Percentiles rank a stretch among this genome's conserved stretches.
phyloP scores from a whole-genome alignment of 768 basidiomycete genomes.

The Amanita polypyramis region DNA sequence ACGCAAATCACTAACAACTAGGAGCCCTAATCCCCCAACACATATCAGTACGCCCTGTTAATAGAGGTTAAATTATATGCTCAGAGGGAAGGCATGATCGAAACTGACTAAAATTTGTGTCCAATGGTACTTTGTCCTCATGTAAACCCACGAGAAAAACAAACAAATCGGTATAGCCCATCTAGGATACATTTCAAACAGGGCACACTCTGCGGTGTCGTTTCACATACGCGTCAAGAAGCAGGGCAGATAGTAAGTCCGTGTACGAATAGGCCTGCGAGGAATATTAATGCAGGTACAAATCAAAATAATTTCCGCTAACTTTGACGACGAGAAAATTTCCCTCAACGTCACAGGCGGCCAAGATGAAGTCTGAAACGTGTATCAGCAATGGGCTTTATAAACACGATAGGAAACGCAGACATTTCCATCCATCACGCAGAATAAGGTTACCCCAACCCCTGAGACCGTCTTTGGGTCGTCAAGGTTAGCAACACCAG shows the following conservation, averaged over 20 bases:
- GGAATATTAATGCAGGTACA: slow-evolving; percentile 1
- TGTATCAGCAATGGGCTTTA: not conserved
- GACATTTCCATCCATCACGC: slow-evolving; percentile 84
- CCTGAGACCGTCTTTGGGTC: slow-evolving; percentile 56
- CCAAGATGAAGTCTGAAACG: slow-evolving; percentile 60
- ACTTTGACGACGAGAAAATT: slow-evolving; percentile 82
- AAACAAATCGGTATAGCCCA: slow-evolving; percentile 89
- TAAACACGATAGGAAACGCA: slow-evolving; percentile 13
- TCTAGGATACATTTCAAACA: slow-evolving; percentile 21
- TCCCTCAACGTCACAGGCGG: slow-evolving; percentile 76
- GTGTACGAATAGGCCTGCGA: slow-evolving; percentile 74
- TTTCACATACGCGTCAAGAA: slow-evolving; percentile 65
- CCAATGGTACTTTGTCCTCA: slow-evolving; percentile 74
- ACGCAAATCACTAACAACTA: slow-evolving; percentile 68
- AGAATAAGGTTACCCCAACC: slow-evolving; percentile 71
- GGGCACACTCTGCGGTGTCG: not conserved
- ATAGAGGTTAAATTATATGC: not conserved
- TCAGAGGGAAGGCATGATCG: not conserved
- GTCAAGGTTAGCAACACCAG: no score
- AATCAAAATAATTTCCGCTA: slow-evolving; percentile 2
- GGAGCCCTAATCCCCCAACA: slow-evolving; percentile 64
- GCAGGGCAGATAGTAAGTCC: slow-evolving; percentile 80
- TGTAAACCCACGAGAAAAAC: slow-evolving; percentile 75
- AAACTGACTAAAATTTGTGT: slow-evolving; percentile 62
- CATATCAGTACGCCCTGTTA: slow-evolving; percentile 63